Evolutionary conservation across 169 alveolate species (phyloP).

Genomic region (Eimeria maxima): DNA sequence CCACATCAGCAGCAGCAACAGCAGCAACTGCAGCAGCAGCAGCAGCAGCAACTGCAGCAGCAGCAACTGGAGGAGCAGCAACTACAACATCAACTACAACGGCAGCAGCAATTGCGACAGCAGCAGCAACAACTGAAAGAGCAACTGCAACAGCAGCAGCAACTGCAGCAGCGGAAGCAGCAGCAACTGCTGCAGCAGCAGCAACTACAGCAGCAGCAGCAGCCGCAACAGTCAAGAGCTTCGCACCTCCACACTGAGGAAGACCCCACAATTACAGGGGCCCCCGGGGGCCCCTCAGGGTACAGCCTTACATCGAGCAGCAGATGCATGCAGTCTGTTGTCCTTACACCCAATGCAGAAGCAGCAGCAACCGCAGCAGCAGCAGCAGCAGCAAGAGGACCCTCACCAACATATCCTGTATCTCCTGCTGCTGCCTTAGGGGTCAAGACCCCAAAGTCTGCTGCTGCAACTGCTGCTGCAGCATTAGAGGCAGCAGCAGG

Average conservation of each 20-base stretch:
- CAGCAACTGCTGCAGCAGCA: neutral
- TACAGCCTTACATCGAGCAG: neutral
- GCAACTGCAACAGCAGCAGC: neutral
- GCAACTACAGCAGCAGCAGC: neutral
- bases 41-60: neutral
- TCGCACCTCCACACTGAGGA: neutral
- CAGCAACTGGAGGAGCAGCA: neutral
- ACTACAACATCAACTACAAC: neutral
- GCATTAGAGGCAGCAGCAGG: neutral
- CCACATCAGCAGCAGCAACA: conserved; percentile 9
- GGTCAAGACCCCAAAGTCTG: neutral
- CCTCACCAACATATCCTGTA: too few species aligned
- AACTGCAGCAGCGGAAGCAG: neutral
- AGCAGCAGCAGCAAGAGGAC: neutral
- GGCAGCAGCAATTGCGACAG: neutral
- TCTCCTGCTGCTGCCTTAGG: neutral
- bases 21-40: neutral
- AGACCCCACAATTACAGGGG: neutral
- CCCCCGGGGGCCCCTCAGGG: conserved; percentile 24
- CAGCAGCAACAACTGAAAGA: neutral
- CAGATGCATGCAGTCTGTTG: neutral
- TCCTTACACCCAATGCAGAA: neutral
- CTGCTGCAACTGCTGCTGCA: neutral
- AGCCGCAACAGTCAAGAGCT: neutral
- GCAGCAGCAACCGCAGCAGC: conserved; percentile 9